Base-by-base conservation (phyloP, 2,329 filamentous ascomycete genomes). In the Aureobasidium melanogenum region DNA sequence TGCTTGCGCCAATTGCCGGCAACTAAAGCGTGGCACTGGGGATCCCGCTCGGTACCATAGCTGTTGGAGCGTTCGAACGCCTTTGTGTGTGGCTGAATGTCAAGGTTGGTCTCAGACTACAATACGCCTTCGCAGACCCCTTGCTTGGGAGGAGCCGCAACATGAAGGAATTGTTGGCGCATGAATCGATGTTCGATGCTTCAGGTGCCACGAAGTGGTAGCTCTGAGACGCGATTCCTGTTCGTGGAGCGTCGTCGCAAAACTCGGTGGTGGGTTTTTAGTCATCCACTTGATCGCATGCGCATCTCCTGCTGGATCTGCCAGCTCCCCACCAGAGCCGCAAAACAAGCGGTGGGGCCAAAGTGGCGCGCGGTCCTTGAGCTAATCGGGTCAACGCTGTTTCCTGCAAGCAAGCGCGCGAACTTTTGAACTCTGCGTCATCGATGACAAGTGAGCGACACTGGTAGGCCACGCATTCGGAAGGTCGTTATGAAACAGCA, bases 401-500 rank as follows among this genome's bases (percentile, higher is more conserved):
- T 34, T 39, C 28, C 54, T 57, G 54, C 43, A 50, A 28, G 44
- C 44, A 59, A 59, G 32, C 56, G 54, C 44, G 56, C 34, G 56
- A 50, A 50, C 47, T 10, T 59, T 41, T 47, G 22, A 5, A 2
- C 6, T 39, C 56, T 48, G 56, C 56, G 56, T 59, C 56, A 59
- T 59, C 44, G 56, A 59, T 59, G 56, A 59, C 56, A 39, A 26
- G 9, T 41, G 56, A 59, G 44, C 56, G 56, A 59, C 56, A 41
- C 30, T 48, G 34, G 43, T 59, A 32, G 19, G 14, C 30, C 26
- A 59, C 44, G 5, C 56, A 28, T 59, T 44, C 34, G 56, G 56
- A 59, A 59, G 56, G 56, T 59, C 56, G 43, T 59, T 59, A 38
- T 59, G 56, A 48, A 50, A 59, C 56, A 59, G 34, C 44, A 50